phyloP scores from a whole-genome alignment of 805 yeast species.

The Komagataella phaffii region DNA sequence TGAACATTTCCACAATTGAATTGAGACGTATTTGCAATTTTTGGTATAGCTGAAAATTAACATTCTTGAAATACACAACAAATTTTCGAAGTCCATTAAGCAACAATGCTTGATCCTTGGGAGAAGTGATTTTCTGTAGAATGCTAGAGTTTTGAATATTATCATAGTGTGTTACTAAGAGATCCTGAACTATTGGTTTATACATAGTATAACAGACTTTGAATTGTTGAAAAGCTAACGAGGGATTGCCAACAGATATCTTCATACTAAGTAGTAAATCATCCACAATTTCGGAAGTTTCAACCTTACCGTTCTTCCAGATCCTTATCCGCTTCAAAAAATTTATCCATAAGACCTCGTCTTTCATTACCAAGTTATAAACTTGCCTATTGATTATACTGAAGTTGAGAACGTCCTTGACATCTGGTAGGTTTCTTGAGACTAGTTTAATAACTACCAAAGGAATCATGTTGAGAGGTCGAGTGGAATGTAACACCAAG shows the following conservation, averaged over 20 bases:
- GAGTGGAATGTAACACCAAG: not conserved
- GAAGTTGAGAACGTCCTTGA: not conserved
- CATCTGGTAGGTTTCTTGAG: not conserved
- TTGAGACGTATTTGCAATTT: constrained; percentile 24
- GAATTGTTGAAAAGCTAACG: constrained; percentile 7
- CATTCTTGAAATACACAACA: constrained; percentile 10
- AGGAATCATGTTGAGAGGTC: not conserved
- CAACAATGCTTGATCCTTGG: constrained; percentile 16
- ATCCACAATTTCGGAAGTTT: not conserved
- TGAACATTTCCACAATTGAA: constrained; percentile 52
- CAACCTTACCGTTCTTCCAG: not conserved
- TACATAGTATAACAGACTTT: constrained; percentile 13
- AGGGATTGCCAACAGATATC: not conserved
- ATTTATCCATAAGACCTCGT: not conserved
- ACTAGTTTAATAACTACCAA: not conserved
- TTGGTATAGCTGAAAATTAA: constrained; percentile 7
- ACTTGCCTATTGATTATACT: not conserved
- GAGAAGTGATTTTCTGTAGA: constrained; percentile 16
- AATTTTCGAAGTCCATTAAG: constrained; percentile 16
- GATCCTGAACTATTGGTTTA: constrained; percentile 15
- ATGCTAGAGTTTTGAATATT: constrained; percentile 17
- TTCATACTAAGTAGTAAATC: not conserved
- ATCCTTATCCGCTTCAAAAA: not conserved
- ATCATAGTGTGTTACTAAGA: constrained; percentile 17
- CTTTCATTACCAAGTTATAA: not conserved